Base-by-base conservation (phyloP, 306 rosid species). In the Cucurbita pepo region DNA sequence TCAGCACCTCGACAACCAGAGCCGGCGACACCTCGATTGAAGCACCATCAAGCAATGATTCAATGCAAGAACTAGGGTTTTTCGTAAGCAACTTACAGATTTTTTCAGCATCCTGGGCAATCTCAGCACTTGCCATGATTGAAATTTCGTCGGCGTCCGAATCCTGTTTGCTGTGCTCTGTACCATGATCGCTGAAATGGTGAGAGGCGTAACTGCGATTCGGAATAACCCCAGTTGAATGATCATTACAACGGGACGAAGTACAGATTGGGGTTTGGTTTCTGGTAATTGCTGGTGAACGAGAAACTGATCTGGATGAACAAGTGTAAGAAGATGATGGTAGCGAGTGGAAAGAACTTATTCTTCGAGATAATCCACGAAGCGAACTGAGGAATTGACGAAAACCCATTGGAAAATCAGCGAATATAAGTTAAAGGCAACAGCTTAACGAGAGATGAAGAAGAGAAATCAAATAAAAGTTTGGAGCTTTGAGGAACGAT, bases 1-100 rank as follows among this genome's bases (percentile, higher is more conserved):
- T 89, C 67, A 91, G 72, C 45, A 87, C 96, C 75, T 79, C 91
- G 8, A 78, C 57, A 15, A 81, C 88, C 21, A 91, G 83, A 18
- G 77, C 79, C 48, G 86, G 83, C 30, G 96, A 82, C 0, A 75
- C 54, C 47, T 84, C 81, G 30, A 74, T 79, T 9, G 79, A 57
- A 41, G 79, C 50, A 10, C 65, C 45, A 21, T 78, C 65, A 36
- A 89, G 91, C 10, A 85, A 77, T 43, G 47, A 50, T 11, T 83
- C 82, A 54, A 83, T 38, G 67, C 54, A 36, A 18, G 90, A 76
- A 61, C 45, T 51, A 5, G 87, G 77, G 74, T 13, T 36, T 67
- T 55, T 77, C 25, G 86, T 78, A 16, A 91, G 40, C 10, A 83
- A 62, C 79, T 75, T 86, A 79, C 91, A 83, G 56, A 91, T 77